Evolutionary conservation across 768 basidiomycete genomes (phyloP).

Genomic region (Ramaria rubella): DNA sequence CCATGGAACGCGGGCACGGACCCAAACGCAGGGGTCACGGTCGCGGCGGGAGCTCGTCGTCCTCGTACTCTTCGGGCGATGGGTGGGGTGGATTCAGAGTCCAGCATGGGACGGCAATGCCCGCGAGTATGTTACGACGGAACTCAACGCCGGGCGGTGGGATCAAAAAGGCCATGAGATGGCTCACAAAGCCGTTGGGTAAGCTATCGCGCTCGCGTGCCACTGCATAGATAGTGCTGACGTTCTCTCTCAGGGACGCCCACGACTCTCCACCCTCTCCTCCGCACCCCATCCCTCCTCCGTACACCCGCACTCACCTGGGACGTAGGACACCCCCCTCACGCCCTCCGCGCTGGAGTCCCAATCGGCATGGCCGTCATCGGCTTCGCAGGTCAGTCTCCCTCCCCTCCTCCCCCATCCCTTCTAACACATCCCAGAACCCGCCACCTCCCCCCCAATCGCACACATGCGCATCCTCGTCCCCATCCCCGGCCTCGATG

Average conservation of each 20-base stretch:
- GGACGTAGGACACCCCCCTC: background rate
- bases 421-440: background rate
- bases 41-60: background rate
- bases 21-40: no score
- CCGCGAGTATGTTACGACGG: background rate
- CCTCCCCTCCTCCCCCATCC: background rate
- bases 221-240: background rate
- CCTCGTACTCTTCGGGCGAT: background rate
- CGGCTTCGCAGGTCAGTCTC: background rate
- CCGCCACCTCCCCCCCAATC: background rate
- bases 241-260: background rate
- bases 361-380: background rate
- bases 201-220: background rate
- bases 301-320: background rate
- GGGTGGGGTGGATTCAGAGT: background rate
- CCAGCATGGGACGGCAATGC: background rate
- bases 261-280: background rate
- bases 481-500: background rate
- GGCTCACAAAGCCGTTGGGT: background rate
- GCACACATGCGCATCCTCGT: conserved; percentile 4
- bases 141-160: background rate
- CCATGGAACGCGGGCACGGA: background rate
- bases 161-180: conserved; percentile 5
- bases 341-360: background rate
- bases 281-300: background rate